These are phyloP conservation scores for Xenosphaeropsis pyriputrescens DNA, from an alignment of 2,329 filamentous ascomycete species.

Conservation along the genomic window DNA sequence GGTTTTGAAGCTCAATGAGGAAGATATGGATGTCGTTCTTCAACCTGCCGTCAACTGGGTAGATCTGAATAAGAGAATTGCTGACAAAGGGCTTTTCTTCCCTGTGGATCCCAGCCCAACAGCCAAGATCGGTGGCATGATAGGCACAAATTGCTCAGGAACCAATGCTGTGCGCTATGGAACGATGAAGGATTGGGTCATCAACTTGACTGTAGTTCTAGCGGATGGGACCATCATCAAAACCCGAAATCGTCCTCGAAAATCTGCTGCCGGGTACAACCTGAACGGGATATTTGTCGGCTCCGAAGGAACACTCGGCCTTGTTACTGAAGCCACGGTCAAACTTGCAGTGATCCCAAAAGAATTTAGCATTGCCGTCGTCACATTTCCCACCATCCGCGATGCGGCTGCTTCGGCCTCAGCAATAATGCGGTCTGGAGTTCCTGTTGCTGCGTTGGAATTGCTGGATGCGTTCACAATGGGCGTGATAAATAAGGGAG, in stretches of 20 bases:
- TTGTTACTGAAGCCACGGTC: constrained; percentile 73
- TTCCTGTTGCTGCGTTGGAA: constrained; percentile 32
- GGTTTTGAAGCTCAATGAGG: constrained; percentile 64
- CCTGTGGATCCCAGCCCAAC: constrained; percentile 46
- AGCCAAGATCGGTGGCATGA: constrained; percentile 74
- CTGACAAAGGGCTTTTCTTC: constrained; percentile 70
- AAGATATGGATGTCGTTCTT: constrained; percentile 86
- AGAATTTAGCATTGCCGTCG: constrained; percentile 64
- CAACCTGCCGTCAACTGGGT: constrained; percentile 91
- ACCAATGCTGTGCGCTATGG: constrained; percentile 73
- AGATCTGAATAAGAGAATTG: constrained; percentile 60
- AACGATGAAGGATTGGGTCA: constrained; percentile 80
- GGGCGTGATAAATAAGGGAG: constrained; percentile 64
- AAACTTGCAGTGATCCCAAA: constrained; percentile 67
- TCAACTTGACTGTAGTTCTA: constrained; percentile 69
- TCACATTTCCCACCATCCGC: constrained; percentile 63
- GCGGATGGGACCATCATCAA: constrained; percentile 70
- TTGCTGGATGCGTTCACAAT: constrained; percentile 85
- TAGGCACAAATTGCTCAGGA: constrained; percentile 64
- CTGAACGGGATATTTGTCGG: constrained; percentile 69
- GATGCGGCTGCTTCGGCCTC: constrained; percentile 63
- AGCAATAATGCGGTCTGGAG: constrained; percentile 51
- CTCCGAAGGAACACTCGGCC: constrained; percentile 65
- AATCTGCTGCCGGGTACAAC: constrained; percentile 66
- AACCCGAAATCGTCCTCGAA: constrained; percentile 61